Evolutionary conservation across 2,329 filamentous ascomycete genomes (phyloP), one percentile per base, ranked within the genome.

Genomic region (Aspergillus pseudoglaucus): DNA sequence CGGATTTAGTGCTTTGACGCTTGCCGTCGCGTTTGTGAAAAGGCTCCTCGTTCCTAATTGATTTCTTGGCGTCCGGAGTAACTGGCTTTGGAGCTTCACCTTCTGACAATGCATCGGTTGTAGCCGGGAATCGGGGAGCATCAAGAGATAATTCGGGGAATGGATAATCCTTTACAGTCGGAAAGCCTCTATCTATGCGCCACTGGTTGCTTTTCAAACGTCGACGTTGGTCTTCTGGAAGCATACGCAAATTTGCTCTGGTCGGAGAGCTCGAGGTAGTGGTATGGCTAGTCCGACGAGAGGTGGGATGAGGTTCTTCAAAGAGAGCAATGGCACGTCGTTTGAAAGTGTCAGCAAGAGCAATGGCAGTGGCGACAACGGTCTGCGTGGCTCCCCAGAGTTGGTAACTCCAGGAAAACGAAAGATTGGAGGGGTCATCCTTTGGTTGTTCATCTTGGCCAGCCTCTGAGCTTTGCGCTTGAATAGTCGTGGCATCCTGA

Each of bases 141-240:
- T 55, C 45, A 9, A 52, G 32, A 17, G 44, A 39, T n/a, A 57
- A 25, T 4, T 53, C 39, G 1, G 57, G 57, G 30, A 57, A 59
- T 5, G 56, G 56, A 23, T 47, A 48, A 4, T 51, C n/a, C 7
- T 48, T 35, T 2, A 45, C 39, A 15, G 51, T 45, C 2, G 51
- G 40, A 32, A 42, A 42, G 27, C 55, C 53, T 38, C 51, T 32
- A 14, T 53, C 48, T 27, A 35, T 55, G 6, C 47, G 52, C 45
- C 55, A 49, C 25, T 54, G 45, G 12, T 52, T 44, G 23, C 44
- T 40, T 30, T 37, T 49, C 3, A 58, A 17, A 18, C 39, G 49
- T 3, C 47, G 48, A 25, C 50, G 52, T 17, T 55, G 55, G 9
- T 57, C 53, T 10, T 44, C 37, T 4, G 57, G 27, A 2, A 59